phyloP scores from a whole-genome alignment of 805 yeast species.

The Candida adriatica region DNA sequence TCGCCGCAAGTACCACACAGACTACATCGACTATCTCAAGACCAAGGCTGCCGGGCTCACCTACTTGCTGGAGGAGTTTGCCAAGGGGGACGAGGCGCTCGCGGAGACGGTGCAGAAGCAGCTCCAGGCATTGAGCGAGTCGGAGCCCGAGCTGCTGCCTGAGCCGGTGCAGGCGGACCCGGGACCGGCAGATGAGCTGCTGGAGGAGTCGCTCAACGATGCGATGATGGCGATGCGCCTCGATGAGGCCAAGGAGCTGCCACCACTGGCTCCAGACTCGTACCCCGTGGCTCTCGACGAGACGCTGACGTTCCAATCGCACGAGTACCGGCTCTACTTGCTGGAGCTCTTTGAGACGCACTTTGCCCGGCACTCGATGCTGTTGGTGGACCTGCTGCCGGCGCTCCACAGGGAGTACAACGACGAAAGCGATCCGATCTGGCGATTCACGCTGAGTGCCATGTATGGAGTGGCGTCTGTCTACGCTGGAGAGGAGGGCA shows the following conservation, averaged over 20 bases:
- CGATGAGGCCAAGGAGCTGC: not conserved
- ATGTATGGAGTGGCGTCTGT: not conserved
- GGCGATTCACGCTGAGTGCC: not conserved
- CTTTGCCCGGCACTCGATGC: conserved; percentile 11
- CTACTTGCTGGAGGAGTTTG: conserved; percentile 18
- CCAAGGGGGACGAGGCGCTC: conserved; percentile 19
- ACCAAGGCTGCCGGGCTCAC: conserved; percentile 18
- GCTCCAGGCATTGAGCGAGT: not conserved
- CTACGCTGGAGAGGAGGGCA: not conserved
- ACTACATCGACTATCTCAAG: conserved; percentile 25
- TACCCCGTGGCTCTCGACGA: conserved; percentile 2
- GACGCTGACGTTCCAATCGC: conserved; percentile 5
- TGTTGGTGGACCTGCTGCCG: conserved; percentile 4
- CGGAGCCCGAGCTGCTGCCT: not conserved
- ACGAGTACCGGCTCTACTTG: conserved; percentile 6
- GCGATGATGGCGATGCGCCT: not conserved
- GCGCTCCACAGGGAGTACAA: not conserved
- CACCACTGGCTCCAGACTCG: not conserved
- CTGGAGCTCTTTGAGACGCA: conserved; percentile 7
- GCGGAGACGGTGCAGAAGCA: conserved; percentile 1
- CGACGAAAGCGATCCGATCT: not conserved
- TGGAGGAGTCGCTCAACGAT: not conserved
- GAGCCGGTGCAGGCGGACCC: not conserved
- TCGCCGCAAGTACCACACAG: conserved; percentile 28
- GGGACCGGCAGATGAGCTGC: not conserved